Conservation (phyloP, 108 stramenopile species). For the Pinguiococcus pyrenoidosus region DNA sequence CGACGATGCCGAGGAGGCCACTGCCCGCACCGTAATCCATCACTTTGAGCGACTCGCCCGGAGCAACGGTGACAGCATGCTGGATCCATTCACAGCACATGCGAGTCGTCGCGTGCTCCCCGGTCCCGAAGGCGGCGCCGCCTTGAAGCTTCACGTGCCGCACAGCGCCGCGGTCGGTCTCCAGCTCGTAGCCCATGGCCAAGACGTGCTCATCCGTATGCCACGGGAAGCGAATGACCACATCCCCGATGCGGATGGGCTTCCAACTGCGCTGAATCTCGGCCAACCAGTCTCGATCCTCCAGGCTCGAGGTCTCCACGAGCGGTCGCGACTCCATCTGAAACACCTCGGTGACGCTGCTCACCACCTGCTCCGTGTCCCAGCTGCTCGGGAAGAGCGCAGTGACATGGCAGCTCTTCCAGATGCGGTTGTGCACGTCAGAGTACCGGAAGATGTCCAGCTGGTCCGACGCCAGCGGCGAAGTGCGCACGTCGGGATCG, state of each 20-base stretch:
- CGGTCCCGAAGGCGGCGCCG: slow-evolving; percentile 12
- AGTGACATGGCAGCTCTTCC: too few relatives aligned
- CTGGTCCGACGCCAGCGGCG: too few relatives aligned
- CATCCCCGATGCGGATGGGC: background rate
- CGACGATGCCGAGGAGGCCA: slow-evolving; percentile 3
- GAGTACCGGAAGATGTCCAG: too few relatives aligned
- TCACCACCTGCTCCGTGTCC: too few relatives aligned
- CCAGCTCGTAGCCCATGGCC: background rate
- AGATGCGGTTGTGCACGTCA: too few relatives aligned
- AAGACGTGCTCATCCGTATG: background rate
- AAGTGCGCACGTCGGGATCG: too few relatives aligned
- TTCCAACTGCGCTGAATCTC: background rate
- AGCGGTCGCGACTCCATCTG: too few relatives aligned
- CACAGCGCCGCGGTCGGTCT: too few relatives aligned
- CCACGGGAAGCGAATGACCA: background rate
- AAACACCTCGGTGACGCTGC: too few relatives aligned
- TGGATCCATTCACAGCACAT: slow-evolving; percentile 3
- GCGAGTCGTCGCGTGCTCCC: slow-evolving; percentile 10
- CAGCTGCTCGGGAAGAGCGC: too few relatives aligned
- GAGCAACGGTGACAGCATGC: background rate
- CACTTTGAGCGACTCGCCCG: too few relatives aligned
- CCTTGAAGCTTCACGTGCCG: background rate
- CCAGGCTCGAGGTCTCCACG: background rate
- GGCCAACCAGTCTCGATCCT: background rate
- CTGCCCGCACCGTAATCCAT: slow-evolving; percentile 8